Base-by-base conservation (phyloP, 768 basidiomycete genomes). In the Sutorius australiensis region DNA sequence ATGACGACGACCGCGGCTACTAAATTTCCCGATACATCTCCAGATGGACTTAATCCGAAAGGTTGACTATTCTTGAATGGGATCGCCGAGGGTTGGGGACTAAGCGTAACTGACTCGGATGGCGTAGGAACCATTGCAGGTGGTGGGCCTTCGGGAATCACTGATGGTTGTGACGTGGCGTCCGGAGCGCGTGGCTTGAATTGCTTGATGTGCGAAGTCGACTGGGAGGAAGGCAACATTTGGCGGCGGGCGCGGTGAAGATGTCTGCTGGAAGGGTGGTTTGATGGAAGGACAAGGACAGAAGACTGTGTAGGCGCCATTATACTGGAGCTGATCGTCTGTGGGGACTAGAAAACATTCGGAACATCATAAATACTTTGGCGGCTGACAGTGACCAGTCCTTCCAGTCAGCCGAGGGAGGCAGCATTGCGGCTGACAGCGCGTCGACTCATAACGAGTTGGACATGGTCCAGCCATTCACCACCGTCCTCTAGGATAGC, bases 291-390 rank as follows among this genome's bases (percentile, higher is more conserved):
- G 34, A 44, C 12, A 10, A 48, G 21, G 24, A 47, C n/a, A 34
- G 55, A 44, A 39, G 54, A 50, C 24, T 50, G 24, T 46, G 64
- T 48, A 19, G 65, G 67, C 12, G 59, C 64, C 66, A 67, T 68
- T 31, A 44, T 48, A 34, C 36, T 37, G 49, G 44, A 30, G 32
- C 14, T 30, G 50, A 31, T 46, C 39, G 42, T 41, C 16, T n/a
- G 37, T 41, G 33, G 24, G 16, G n/a, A 32, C 45, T 32, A 30
- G 48, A 39, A 49, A 40, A 21, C 24, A 40, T 17, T 36, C 34
- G 8, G 28, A 37, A 48, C 47, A 14, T 59, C 58, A 67, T 67
- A 68, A 54, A 61, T 63, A 67, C 16, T n/a, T 39, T 55, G 46
- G 63, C 31, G 65, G 65, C 66, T 66, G 59, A 61, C 63, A 40